These are phyloP conservation scores for Brasenia schreberi DNA, from an alignment of 164 flowering plant species.

Conservation along the genomic window DNA sequence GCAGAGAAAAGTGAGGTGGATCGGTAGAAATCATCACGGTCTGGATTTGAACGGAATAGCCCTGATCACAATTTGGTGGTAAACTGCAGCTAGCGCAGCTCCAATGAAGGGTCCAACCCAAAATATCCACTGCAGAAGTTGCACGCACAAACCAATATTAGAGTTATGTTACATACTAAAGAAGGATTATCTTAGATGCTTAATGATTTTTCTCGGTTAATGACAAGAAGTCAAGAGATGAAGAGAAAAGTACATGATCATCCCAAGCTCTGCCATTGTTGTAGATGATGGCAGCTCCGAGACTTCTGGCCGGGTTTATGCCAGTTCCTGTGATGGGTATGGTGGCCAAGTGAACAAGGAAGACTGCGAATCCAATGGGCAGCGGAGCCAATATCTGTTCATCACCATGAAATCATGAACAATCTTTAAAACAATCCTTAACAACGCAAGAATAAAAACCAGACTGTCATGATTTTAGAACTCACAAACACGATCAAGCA, in stretches of 20 bases:
- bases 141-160: not conserved
- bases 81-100: conserved; percentile 26
- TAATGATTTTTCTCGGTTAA: too few species aligned
- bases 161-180: not conserved
- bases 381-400: conserved; percentile 64
- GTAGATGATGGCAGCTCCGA: conserved; percentile 57
- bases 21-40: not conserved
- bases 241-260: conserved; percentile 31
- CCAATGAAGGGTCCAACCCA: conserved; percentile 34
- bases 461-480: too few species aligned
- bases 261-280: conserved; percentile 47
- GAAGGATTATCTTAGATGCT: too few species aligned
- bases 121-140: conserved; percentile 26
- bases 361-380: conserved; percentile 71
- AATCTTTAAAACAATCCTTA: not conserved
- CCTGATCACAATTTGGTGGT: conserved; percentile 26
- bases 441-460: not conserved
- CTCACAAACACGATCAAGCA: too few species aligned
- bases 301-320: conserved; percentile 60
- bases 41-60: conserved; percentile 29
- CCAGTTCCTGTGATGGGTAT: conserved; percentile 31
- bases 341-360: conserved; percentile 76
- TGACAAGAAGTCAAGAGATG: not conserved
- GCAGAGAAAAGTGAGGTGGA: not conserved
- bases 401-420: not conserved